Base-by-base conservation (phyloP, 2,329 filamentous ascomycete genomes). In the Akanthomyces uredinophilus region DNA sequence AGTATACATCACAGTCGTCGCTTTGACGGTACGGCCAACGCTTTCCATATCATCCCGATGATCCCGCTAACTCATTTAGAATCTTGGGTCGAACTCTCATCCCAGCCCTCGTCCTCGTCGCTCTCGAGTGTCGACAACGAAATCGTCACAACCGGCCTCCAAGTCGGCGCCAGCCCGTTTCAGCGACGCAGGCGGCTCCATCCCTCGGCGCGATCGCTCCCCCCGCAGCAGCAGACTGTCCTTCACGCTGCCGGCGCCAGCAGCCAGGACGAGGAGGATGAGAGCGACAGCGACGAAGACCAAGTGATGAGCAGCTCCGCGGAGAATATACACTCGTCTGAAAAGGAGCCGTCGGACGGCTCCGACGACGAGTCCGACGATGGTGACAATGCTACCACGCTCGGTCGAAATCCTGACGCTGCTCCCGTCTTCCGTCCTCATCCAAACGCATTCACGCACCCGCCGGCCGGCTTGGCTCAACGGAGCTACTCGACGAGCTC, bases 51-150 rank as follows among this genome's bases (percentile, higher is more conserved):
- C 35, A 3, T 49, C 22, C 29, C 13, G 16, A 41, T 14, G 20
- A 27, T 11, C 3, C 39, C n/a, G 8, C 62, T 63, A 22, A 60
- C 51, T 49, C 39, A 53, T 62, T 67, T 79, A 93, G 95, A 98
- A 78, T 97, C 95, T 10, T 99, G 95, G 95, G 87, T 98, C 68
- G 94, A 99, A 74, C 87, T 99, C 64, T 86, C 90, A 52, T 97
- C 94, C 4, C 91, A 95, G 69, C 92, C 94, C 8, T 97, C 94
- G 0, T 96, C 94, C 2, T 96, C 94, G 2, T 97, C 93, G 16
- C 80, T 96, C 14, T 96, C 93, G 22, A 96, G 87, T 60, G 87
- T 89, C 71, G 85, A 84, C 65, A 92, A 96, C 67, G 93, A 97
- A 70, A 94, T 96, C 67, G 89, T 96, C 66, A 96, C 92, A 2